These are phyloP conservation scores for Barnettozyma wickerhamii DNA, from an alignment of 805 yeast species.

Conservation along the genomic window DNA sequence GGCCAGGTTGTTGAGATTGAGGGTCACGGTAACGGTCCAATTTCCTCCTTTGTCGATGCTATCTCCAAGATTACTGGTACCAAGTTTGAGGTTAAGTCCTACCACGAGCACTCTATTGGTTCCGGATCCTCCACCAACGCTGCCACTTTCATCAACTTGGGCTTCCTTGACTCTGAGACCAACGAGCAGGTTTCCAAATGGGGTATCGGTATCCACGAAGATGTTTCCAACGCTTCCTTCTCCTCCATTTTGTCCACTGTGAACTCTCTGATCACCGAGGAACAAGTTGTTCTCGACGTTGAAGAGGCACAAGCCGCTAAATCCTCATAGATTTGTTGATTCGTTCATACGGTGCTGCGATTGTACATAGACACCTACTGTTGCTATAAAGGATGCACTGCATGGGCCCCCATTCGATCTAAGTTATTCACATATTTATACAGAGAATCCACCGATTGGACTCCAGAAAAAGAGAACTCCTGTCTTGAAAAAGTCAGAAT, in stretches of 20 bases:
- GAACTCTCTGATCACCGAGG: constrained; percentile 34
- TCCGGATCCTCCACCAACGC: constrained; percentile 68
- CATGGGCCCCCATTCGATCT: too few species aligned
- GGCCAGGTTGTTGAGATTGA: constrained; percentile 32
- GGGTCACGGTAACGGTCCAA: constrained; percentile 77
- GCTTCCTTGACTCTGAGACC: constrained; percentile 41
- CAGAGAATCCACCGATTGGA: too few species aligned
- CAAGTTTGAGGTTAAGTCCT: constrained; percentile 58
- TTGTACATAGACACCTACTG: too few species aligned
- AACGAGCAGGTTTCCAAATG: constrained; percentile 46
- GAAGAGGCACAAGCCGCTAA: constrained; percentile 13
- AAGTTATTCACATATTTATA: too few species aligned
- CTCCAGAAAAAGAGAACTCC: too few species aligned
- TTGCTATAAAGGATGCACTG: too few species aligned
- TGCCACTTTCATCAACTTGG: constrained; percentile 64
- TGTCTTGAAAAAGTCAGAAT: too few species aligned
- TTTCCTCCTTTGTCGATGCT: constrained; percentile 68
- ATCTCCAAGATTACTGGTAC: constrained; percentile 47
- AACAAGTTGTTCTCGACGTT: constrained; percentile 17
- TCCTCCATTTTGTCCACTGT: constrained; percentile 62
- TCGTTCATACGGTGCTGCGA: too few species aligned
- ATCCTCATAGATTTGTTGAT: constrained; percentile 5
- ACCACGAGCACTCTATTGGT: constrained; percentile 71
- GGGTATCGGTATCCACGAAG: constrained; percentile 94
- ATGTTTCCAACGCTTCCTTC: constrained; percentile 82